These are phyloP conservation scores for Stephanodiscus triporus DNA, from an alignment of 108 stramenopile genomes.

Conservation along the genomic window DNA sequence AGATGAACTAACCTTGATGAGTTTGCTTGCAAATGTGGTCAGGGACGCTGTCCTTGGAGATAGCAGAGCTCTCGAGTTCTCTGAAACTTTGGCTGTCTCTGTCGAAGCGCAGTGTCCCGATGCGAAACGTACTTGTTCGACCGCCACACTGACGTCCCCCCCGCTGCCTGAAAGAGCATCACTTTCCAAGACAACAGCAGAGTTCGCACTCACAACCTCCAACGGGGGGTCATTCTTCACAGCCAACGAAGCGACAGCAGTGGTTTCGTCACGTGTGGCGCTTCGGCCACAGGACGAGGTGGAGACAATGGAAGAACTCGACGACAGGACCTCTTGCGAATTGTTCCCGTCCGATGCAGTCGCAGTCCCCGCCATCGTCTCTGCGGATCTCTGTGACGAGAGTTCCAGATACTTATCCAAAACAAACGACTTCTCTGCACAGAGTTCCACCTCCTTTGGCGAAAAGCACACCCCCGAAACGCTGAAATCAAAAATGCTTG, in stretches of 20 bases:
- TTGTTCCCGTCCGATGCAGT: not conserved
- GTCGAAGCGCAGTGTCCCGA: not conserved
- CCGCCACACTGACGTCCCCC: not conserved
- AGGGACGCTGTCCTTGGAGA: too few relatives aligned
- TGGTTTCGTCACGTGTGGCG: not conserved
- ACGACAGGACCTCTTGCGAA: slow-evolving; percentile 15
- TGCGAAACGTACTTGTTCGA: not conserved
- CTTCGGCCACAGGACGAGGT: slow-evolving; percentile 1
- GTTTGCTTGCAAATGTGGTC: slow-evolving; percentile 52
- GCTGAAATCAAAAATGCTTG: slow-evolving; percentile 10
- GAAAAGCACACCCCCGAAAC: slow-evolving; percentile 17
- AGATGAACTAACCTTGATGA: slow-evolving; percentile 54
- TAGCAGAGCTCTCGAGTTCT: not conserved
- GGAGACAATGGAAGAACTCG: slow-evolving; percentile 14
- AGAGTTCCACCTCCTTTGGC: slow-evolving; percentile 17
- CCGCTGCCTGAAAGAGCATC: not conserved
- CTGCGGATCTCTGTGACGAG: not conserved
- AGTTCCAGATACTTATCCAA: not conserved
- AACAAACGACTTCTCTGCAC: slow-evolving; percentile 18
- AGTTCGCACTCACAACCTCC: slow-evolving; percentile 24
- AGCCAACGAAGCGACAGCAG: not conserved
- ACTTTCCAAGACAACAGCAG: slow-evolving; percentile 20
- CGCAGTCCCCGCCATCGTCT: too few relatives aligned
- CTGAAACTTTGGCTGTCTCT: not conserved
- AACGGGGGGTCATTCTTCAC: slow-evolving; percentile 27